Evolutionary conservation across 2,329 filamentous ascomycete species (phyloP), one percentile per base, ranked within the genome.

Genomic region (Ophiocordyceps camponoti-floridani): DNA sequence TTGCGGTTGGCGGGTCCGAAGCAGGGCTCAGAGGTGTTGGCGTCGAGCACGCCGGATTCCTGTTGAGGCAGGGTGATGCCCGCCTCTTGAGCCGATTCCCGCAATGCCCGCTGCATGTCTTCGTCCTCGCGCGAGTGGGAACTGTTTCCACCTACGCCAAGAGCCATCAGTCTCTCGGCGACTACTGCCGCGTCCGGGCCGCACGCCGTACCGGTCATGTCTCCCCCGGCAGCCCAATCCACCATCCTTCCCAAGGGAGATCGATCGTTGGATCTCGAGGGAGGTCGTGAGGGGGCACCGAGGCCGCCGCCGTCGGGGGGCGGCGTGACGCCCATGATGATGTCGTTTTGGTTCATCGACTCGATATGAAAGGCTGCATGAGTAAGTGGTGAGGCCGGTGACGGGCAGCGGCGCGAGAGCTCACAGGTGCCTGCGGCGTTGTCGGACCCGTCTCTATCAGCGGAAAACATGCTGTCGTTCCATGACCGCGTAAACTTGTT

Each of bases 1-100:
- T 60, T 53, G 33, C 75, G 64, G 41, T 68, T 77, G 4, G 77
- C 75, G 0, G 76, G 77, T 1, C 76, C 76, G 58, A 81, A 80
- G 41, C 70, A 54, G 4, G 67, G 64, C n/a, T 60, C 50, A 40
- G 59, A 56, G 1, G 59, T 54, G 14, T 62, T 62, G 23, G 55
- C 52, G 40, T 65, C 62, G 33, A 63, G 63, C 7, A 76, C 52
- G 13, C 73, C 73, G 1, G 63, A 63, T 54, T 78, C 72, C 50
- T 77, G 73, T 5, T 57, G 56, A 1, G 58, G 50, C 18, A 61
- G 49, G 3, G 57, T 51, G 14, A 72, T 55, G 8, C 71, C 71
- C 1, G 69, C 70, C 48, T 72, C 68, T 33, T 67, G 64, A 19
- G 68, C 67, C 2, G 76, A 79, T 50, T 70, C 69, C 45, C 67